Evolutionary conservation across 108 stramenopile species (phyloP).

Genomic region (Nitzschia inconspicua): DNA sequence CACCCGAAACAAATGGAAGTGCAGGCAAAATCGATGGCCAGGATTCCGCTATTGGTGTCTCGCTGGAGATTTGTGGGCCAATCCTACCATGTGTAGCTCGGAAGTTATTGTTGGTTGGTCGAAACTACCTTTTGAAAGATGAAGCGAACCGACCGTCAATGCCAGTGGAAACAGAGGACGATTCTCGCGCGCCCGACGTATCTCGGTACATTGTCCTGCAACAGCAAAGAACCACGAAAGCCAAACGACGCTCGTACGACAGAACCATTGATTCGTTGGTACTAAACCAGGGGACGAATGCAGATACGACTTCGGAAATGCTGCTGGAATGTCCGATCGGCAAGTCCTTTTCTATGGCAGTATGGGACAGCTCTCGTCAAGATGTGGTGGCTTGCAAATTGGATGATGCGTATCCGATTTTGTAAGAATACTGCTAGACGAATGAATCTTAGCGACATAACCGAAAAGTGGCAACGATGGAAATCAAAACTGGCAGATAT

Average conservation of each 20-base stretch:
- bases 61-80: slow-evolving; percentile 40
- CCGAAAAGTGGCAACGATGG: neutral
- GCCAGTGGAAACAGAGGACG: neutral
- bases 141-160: neutral
- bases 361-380: slow-evolving; percentile 24
- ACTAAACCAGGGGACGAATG: slow-evolving; percentile 6
- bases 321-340: slow-evolving; percentile 13
- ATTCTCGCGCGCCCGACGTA: neutral
- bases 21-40: slow-evolving; percentile 16
- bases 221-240: too few species aligned
- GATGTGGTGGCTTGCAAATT: slow-evolving; percentile 31
- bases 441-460: slow-evolving; percentile 2
- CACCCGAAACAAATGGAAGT: slow-evolving; percentile 5
- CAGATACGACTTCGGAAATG: neutral
- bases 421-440: neutral
- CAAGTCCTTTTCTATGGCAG: slow-evolving; percentile 12
- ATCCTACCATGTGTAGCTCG: slow-evolving; percentile 58
- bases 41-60: neutral
- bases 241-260: neutral
- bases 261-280: neutral
- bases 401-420: slow-evolving; percentile 5
- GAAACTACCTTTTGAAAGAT: slow-evolving; percentile 6
- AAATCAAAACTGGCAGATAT: neutral
- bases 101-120: slow-evolving; percentile 12
- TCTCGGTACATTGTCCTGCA: slow-evolving; percentile 7